Evolutionary conservation across 2,329 filamentous ascomycete species (phyloP).

Genomic region (Hypoxylon sp.): DNA sequence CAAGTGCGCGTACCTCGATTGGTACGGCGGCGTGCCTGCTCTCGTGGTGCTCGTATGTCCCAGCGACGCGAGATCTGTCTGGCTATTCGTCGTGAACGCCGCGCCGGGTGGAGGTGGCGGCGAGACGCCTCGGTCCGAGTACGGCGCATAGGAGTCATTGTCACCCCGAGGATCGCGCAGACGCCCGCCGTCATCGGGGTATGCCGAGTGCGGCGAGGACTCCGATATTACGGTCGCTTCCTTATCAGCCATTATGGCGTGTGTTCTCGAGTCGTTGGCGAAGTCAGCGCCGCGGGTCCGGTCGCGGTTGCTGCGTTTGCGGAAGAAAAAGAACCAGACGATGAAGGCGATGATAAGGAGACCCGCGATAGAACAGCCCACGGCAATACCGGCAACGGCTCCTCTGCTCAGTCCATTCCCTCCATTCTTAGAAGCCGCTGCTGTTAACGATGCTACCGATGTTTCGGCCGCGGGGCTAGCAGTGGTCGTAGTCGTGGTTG

Average conservation of each 20-base stretch:
- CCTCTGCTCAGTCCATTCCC: slow-evolving; percentile 44
- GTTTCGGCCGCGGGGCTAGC: slow-evolving; percentile 15
- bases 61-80: slow-evolving; percentile 36
- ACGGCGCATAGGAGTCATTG: slow-evolving; percentile 53
- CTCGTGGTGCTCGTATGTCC: slow-evolving; percentile 29
- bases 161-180: slow-evolving; percentile 29
- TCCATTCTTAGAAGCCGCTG: not conserved
- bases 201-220: slow-evolving; percentile 41
- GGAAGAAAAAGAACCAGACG: slow-evolving; percentile 61
- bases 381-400: slow-evolving; percentile 50
- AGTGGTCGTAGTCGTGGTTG: slow-evolving; percentile 4
- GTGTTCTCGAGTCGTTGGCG: slow-evolving; percentile 49
- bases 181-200: slow-evolving; percentile 36
- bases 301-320: slow-evolving; percentile 56
- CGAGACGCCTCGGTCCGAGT: slow-evolving; percentile 51
- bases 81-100: slow-evolving; percentile 32
- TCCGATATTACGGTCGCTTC: slow-evolving; percentile 58
- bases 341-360: slow-evolving; percentile 59
- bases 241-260: slow-evolving; percentile 64
- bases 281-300: slow-evolving; percentile 39
- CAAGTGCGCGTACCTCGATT: slow-evolving; percentile 64
- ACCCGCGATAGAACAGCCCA: slow-evolving; percentile 49
- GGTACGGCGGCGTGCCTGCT: slow-evolving; percentile 50
- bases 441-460: not conserved
- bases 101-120: slow-evolving; percentile 27